Base-by-base conservation (phyloP, 176 grass and related monocot species). In the Leersia perrieri region DNA sequence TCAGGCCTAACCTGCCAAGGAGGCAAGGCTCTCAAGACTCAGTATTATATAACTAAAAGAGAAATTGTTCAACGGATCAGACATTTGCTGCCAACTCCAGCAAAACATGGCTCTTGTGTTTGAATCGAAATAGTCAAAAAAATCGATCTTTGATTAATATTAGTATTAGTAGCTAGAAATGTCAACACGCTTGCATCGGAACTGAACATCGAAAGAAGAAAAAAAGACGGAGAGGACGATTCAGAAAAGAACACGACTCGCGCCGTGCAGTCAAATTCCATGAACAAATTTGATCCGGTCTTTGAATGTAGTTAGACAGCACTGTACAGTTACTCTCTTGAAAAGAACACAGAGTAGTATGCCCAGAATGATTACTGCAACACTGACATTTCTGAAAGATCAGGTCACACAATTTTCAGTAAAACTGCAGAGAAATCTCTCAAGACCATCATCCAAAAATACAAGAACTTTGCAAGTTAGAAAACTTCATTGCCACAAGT, bases 111-210 rank as follows among this genome's bases (percentile, higher is more conserved):
- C 31, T 31, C 75, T 22, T 63, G 31, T 1, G 13, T 88, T 84
- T 75, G 81, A 79, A 68, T 25, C 47, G 81, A 84, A 74, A 42
- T 23, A 7, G 75, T 75, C 62, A 88, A 73, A 34, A 47, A 64
- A 39, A 78, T 30, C 25, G 75, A 44, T 62, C 38, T 68, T 83
- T 32, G 62, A 42, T 22, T 11, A 5, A 9, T 25, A n/a, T n/a
- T n/a, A 53, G 39, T 41, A 41, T 7, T 41, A 35, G 66, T 25
- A 14, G 45, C 62, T 39, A 36, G 75, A 80, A 80, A 80, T 80
- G 69, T 84, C 81, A 80, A 84, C 87, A 80, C 87, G 87, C 31
- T 84, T 88, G 75, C 81, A 84, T 75, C 81, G 1, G 53, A 58
- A 25, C 1, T 77, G 67, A n/a, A 34, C 61, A 62, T 28, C 14